These are phyloP conservation scores for Penicillium longicatenatum DNA, from an alignment of 495 filamentous ascomycete species.

Conservation along the genomic window DNA sequence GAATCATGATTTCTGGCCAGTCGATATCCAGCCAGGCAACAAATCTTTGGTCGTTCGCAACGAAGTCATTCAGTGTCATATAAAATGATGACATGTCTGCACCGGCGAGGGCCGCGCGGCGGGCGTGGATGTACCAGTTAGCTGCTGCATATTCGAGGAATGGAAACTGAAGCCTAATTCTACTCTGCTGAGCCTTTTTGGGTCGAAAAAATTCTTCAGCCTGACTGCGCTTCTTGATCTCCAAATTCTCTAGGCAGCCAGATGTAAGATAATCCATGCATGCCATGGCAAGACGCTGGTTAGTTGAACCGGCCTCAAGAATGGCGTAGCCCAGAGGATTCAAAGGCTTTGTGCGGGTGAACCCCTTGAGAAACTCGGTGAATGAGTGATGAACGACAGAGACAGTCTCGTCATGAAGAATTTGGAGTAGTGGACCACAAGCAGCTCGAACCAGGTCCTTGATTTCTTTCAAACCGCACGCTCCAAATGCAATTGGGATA, in stretches of 20 bases:
- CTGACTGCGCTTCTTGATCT: conserved; percentile 10
- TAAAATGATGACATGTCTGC: conserved; percentile 13
- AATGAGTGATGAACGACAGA: conserved; percentile 57
- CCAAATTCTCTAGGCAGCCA: conserved; percentile 20
- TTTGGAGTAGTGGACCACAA: conserved; percentile 54
- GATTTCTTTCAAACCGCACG: conserved; percentile 19
- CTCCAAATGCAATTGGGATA: neutral
- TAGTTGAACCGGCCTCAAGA: conserved; percentile 6
- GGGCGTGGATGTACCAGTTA: conserved; percentile 22
- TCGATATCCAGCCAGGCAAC: conserved; percentile 19
- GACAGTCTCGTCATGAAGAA: conserved; percentile 51
- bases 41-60: conserved; percentile 11
- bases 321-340: neutral
- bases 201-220: neutral
- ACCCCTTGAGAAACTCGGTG: conserved; percentile 47
- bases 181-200: conserved; percentile 9
- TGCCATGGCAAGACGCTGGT: conserved; percentile 18
- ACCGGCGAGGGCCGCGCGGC: conserved; percentile 8
- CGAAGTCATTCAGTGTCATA: conserved; percentile 10
- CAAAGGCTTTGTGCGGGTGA: conserved; percentile 1
- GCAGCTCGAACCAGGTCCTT: conserved; percentile 32
- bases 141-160: conserved; percentile 26
- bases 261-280: conserved; percentile 20
- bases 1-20: conserved; percentile 11
- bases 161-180: conserved; percentile 15